Conservation (phyloP, 768 basidiomycete genomes). For the Sarcodon sp. region DNA sequence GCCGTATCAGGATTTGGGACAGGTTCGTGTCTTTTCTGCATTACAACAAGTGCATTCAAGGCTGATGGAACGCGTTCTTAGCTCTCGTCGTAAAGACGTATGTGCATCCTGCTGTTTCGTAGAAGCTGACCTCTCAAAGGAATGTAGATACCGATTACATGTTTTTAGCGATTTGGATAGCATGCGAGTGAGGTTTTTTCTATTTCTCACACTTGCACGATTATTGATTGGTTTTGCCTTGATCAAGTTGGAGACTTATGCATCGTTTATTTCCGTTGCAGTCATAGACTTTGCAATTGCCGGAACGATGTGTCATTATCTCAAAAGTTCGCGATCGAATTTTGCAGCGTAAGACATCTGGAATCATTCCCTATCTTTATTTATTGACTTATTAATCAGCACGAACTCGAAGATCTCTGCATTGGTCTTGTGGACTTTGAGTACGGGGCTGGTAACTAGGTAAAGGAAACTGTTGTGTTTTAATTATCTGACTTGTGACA, state of each 20-base stretch:
- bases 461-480: not conserved
- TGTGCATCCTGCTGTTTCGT: too few species aligned
- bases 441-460: not conserved
- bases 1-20: too few species aligned
- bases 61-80: too few species aligned
- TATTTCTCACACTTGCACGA: not conserved
- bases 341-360: not conserved
- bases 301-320: not conserved
- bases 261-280: not conserved
- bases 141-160: too few species aligned
- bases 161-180: not conserved
- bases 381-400: not conserved
- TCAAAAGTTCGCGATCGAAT: not conserved
- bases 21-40: too few species aligned
- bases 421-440: not conserved
- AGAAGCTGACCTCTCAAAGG: too few species aligned
- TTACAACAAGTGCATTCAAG: too few species aligned
- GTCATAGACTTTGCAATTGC: not conserved
- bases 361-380: not conserved
- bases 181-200: not conserved
- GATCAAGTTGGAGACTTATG: not conserved
- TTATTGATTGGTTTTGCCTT: not conserved
- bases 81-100: too few species aligned
- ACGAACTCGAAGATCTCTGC: not conserved
- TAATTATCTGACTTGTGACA: not conserved